A percentile compares a stretch with the other conserved stretches of the same genome.
Evolutionary conservation across 2,329 filamentous ascomycete species (phyloP).

Genomic region (Talaromyces sp.): DNA sequence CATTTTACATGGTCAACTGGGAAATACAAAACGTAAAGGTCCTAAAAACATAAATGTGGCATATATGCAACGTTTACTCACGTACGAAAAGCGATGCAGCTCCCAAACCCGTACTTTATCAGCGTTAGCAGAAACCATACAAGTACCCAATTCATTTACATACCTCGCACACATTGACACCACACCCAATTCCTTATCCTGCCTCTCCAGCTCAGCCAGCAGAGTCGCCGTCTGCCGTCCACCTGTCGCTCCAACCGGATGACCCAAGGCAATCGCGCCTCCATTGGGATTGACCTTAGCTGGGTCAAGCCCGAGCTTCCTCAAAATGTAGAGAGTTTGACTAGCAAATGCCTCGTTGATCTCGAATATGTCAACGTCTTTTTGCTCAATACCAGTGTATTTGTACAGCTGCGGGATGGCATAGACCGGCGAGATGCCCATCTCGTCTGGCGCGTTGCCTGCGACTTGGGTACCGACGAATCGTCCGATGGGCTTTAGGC

Average conservation of each 20-base stretch:
- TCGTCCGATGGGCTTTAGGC: conserved; percentile 83
- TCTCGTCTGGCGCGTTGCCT: conserved; percentile 82
- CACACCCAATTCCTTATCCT: conserved; percentile 79
- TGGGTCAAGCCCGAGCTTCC: conserved; percentile 55
- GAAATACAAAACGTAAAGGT: neutral
- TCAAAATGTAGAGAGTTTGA: conserved; percentile 86
- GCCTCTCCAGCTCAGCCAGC: conserved; percentile 71
- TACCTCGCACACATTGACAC: conserved; percentile 74
- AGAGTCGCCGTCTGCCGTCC: conserved; percentile 84
- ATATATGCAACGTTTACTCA: neutral
- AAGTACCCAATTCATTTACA: too few relatives aligned
- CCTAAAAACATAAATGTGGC: neutral
- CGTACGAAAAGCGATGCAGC: conserved; percentile 7
- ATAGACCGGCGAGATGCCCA: conserved; percentile 66
- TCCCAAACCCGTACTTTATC: conserved; percentile 3
- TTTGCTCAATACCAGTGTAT: conserved; percentile 66
- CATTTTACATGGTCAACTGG: neutral
- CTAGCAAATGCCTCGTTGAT: conserved; percentile 94
- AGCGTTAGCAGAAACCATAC: neutral
- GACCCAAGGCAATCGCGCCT: conserved; percentile 84
- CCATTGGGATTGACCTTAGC: conserved; percentile 79
- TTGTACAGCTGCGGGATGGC: conserved; percentile 69
- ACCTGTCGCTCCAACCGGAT: conserved; percentile 80
- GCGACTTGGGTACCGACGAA: conserved; percentile 83
- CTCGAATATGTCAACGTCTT: conserved; percentile 82